Conservation (phyloP, 1,139 yeast species). For the Blastobotrys illinoisensis region DNA sequence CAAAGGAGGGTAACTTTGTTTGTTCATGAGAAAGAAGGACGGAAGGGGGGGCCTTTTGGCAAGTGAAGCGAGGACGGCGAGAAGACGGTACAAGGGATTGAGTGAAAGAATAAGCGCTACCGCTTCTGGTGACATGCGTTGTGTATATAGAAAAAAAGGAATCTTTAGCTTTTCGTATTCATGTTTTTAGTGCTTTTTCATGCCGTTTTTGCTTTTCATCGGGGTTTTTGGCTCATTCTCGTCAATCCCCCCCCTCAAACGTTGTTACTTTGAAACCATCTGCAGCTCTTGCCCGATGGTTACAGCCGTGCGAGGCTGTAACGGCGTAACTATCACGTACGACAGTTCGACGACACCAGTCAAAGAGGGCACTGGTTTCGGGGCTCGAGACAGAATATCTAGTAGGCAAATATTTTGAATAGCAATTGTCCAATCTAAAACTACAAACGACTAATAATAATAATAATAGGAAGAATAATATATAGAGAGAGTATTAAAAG, state of each 20-base stretch:
- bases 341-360: too few relatives aligned
- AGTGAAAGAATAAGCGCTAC: background rate
- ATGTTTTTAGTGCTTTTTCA: background rate
- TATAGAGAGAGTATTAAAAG: constrained; percentile 2
- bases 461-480: constrained; percentile 4
- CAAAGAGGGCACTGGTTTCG: too few relatives aligned
- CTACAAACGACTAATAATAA: constrained; percentile 8
- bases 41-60: too few relatives aligned
- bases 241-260: background rate
- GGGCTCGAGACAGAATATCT: too few relatives aligned
- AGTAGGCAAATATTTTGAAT: too few relatives aligned
- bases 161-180: background rate
- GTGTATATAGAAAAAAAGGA: background rate
- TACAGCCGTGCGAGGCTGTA: background rate
- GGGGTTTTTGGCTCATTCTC: background rate
- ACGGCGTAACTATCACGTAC: too few relatives aligned
- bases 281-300: background rate
- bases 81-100: too few relatives aligned
- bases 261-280: background rate
- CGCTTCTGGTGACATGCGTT: background rate
- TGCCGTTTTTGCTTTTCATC: background rate
- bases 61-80: too few relatives aligned
- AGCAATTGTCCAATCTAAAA: constrained; percentile 1
- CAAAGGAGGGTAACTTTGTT: background rate
- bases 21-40: too few relatives aligned